Evolutionary conservation across 352 stramenopile species (phyloP).

Genomic region (Globisporangium acanthophoron): DNA sequence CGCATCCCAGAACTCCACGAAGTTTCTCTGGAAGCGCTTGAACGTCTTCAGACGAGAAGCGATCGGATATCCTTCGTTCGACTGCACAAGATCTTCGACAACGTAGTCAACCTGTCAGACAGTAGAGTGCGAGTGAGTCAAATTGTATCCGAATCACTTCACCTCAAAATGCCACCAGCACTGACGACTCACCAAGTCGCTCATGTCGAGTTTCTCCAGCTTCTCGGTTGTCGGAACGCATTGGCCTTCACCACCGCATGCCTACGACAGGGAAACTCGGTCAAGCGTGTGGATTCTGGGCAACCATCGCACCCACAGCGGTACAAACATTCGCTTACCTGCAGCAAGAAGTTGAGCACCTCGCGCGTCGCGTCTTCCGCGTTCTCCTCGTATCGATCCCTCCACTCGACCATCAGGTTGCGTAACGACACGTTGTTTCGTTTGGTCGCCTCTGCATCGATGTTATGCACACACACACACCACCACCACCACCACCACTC

Average conservation of each 20-base stretch:
- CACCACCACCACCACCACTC: not conserved
- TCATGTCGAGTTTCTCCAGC: constrained; percentile 74
- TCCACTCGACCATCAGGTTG: constrained; percentile 57
- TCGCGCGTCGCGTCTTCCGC: constrained; percentile 48
- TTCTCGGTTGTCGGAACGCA: constrained; percentile 43
- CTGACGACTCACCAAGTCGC: constrained; percentile 30
- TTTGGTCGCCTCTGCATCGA: constrained; percentile 48
- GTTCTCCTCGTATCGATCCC: constrained; percentile 63
- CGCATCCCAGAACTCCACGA: constrained; percentile 69
- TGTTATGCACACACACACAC: not conserved
- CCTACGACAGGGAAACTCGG: constrained; percentile 11
- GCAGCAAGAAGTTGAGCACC: constrained; percentile 74
- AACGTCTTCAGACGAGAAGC: constrained; percentile 46
- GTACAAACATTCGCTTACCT: constrained; percentile 14
- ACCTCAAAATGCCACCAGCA: not conserved
- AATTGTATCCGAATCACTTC: too few relatives aligned
- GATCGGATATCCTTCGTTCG: constrained; percentile 61
- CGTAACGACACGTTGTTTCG: constrained; percentile 44
- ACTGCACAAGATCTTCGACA: constrained; percentile 55
- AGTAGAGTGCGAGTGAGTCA: not conserved
- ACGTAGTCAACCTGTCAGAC: constrained; percentile 35
- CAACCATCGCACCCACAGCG: not conserved
- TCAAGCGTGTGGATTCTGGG: not conserved
- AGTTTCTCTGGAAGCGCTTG: constrained; percentile 63
- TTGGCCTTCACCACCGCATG: constrained; percentile 47